Base-by-base conservation (phyloP, 2,329 filamentous ascomycete species). In the Magnaporthales sp. region DNA sequence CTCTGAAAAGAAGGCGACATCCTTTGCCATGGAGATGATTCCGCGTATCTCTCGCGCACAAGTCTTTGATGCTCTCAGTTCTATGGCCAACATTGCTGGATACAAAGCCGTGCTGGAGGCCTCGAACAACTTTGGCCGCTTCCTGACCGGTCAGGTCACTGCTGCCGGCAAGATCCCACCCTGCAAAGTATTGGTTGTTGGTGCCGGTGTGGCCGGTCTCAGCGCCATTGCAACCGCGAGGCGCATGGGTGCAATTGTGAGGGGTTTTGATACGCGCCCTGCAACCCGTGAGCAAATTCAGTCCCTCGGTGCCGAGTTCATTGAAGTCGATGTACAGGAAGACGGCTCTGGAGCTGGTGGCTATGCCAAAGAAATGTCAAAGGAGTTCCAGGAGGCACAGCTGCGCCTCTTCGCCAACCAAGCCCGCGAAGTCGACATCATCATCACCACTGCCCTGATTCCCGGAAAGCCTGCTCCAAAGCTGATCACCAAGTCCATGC, bases 331-430 rank as follows among this genome's bases (percentile, higher is more conserved):
- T 15, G 82, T 96, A 26, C 76, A 94, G 70, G 93, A 97, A 77
- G 92, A 95, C 68, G 93, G 93, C 1, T 88, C 90, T 13, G 92
- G 92, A 2, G 88, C 90, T 9, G 92, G 93, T 30, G 93, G 93
- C 19, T 97, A 97, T 73, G 92, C 91, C 66, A 96, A 96, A 74
- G 91, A 93, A 74, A 96, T 96, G 92, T 95, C 91, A 66, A 93
- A 94, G 73, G 92, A 94, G 71, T 97, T 96, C 73, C 92, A 95
- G 75, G 91, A 92, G 68, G 92, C 92, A 6, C 92, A 97, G 76
- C 96, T 96, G 92, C 93, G 91, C 76, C 83, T 97, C 0, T 97
- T 97, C 78, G 88, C 91, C 75, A 90, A 95, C 71, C 93, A 96
- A 76, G 91, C 90, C 68, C 85, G 86, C 68, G 93, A 97, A 54